A percentile compares a stretch with the other conserved stretches of the same genome.
Evolutionary conservation across 768 basidiomycete species (phyloP).

Genomic region (Mycena haematopus): DNA sequence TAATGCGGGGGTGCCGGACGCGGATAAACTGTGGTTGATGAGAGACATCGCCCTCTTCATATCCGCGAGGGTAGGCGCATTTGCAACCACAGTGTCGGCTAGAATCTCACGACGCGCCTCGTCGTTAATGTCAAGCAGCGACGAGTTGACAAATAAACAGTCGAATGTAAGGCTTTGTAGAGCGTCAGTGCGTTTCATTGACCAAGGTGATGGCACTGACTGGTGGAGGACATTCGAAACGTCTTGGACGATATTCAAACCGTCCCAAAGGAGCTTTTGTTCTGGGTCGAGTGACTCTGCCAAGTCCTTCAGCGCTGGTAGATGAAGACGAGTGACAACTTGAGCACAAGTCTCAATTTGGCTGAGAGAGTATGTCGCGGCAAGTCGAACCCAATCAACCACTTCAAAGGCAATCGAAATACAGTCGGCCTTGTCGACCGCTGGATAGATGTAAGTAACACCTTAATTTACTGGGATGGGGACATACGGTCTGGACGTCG

Average conservation of each 20-base stretch:
- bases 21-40: constrained; percentile 43
- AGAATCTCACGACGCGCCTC: constrained; percentile 42
- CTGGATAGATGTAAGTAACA: constrained; percentile 37
- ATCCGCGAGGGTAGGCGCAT: constrained; percentile 33
- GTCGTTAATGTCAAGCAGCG: constrained; percentile 34
- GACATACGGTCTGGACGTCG: constrained; percentile 57
- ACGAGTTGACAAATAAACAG: constrained; percentile 49
- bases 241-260: constrained; percentile 35
- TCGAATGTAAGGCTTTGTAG: constrained; percentile 45
- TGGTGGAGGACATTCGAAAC: constrained; percentile 32
- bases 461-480: background rate
- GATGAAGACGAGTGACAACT: constrained; percentile 49
- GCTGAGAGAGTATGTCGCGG: constrained; percentile 40
- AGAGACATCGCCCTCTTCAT: constrained; percentile 46
- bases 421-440: constrained; percentile 41
- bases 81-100: constrained; percentile 39
- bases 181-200: constrained; percentile 7
- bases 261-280: constrained; percentile 50
- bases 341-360: constrained; percentile 48
- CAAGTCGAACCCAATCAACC: constrained; percentile 68
- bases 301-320: constrained; percentile 49
- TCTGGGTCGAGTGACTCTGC: constrained; percentile 51
- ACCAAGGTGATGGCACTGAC: constrained; percentile 34
- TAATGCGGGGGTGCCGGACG: constrained; percentile 33
- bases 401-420: constrained; percentile 57